These are phyloP conservation scores for Panaeolus papilionaceus DNA, from an alignment of 768 basidiomycete species.

Conservation along the genomic window DNA sequence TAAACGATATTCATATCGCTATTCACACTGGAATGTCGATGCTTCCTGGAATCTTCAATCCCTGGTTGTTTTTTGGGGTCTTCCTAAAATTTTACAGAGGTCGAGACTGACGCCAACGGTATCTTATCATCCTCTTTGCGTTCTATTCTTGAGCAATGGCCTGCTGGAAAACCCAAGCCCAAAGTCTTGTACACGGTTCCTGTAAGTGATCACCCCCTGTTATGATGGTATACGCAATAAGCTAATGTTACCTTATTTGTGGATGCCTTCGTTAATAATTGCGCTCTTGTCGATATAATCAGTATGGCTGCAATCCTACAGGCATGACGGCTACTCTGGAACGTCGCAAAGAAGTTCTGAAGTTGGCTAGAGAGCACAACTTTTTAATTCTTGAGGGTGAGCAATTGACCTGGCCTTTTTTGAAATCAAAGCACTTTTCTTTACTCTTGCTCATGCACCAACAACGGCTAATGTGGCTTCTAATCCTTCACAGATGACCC, in stretches of 20 bases:
- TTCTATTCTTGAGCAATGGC: slow-evolving; percentile 76
- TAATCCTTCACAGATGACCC: slow-evolving; percentile 68
- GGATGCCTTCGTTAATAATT: neutral
- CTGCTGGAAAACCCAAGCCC: slow-evolving; percentile 70
- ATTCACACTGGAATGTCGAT: neutral
- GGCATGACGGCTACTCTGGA: slow-evolving; percentile 78
- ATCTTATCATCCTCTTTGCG: slow-evolving; percentile 66
- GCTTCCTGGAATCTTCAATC: neutral
- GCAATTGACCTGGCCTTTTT: neutral
- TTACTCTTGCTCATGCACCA: neutral
- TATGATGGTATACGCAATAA: slow-evolving; percentile 3
- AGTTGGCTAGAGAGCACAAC: slow-evolving; percentile 73
- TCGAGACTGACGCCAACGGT: slow-evolving; percentile 78
- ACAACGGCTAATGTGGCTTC: slow-evolving; percentile 9
- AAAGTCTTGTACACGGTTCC: slow-evolving; percentile 85
- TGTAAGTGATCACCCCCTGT: slow-evolving; percentile 42
- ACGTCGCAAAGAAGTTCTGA: slow-evolving; percentile 74
- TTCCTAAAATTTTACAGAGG: slow-evolving; percentile 53
- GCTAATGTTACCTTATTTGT: neutral
- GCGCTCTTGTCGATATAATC: slow-evolving; percentile 2
- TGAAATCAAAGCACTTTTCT: neutral
- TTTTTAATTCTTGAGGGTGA: slow-evolving; percentile 81
- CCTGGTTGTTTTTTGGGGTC: slow-evolving; percentile 19
- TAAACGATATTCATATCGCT: neutral
- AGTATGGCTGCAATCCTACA: slow-evolving; percentile 90